A percentile compares a stretch with the other conserved stretches of the same genome.
These are phyloP conservation scores for Elaeis guineensis DNA, from an alignment of 176 grass and related monocot species.

Conservation along the genomic window DNA sequence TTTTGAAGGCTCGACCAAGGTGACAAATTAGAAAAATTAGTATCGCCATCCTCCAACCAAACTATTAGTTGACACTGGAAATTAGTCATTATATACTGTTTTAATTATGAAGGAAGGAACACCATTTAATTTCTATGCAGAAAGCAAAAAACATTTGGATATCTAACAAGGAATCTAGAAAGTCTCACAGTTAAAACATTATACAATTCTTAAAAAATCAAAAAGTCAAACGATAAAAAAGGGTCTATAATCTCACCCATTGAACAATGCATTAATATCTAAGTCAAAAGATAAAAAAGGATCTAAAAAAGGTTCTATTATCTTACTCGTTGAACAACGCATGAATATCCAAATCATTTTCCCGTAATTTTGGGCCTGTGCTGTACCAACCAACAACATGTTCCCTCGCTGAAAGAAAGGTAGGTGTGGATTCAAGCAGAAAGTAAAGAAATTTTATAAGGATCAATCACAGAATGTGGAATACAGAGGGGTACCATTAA, in stretches of 20 bases:
- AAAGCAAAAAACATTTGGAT: too few relatives aligned
- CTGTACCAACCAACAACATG: constrained; percentile 99
- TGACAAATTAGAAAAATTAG: too few relatives aligned
- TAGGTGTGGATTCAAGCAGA: constrained; percentile 8
- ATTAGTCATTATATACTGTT: too few relatives aligned
- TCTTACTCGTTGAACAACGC: constrained; percentile 79
- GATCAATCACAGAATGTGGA: too few relatives aligned
- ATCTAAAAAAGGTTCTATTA: constrained; percentile 6
- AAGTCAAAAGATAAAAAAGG: constrained; percentile 26
- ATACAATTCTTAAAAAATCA: too few relatives aligned
- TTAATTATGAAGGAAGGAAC: too few relatives aligned
- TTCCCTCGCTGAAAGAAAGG: constrained; percentile 62
- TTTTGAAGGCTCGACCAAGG: too few relatives aligned
- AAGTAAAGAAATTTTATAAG: neutral
- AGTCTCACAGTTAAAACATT: too few relatives aligned
- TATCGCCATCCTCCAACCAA: too few relatives aligned
- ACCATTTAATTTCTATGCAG: too few relatives aligned
- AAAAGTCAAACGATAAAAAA: neutral
- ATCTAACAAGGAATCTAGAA: too few relatives aligned
- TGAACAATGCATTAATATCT: constrained; percentile 81
- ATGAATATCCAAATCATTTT: constrained; percentile 92
- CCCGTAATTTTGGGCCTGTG: constrained; percentile 92
- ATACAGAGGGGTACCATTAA: constrained; percentile 52
- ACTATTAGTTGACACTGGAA: too few relatives aligned
- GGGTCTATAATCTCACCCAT: constrained; percentile 45